Evolutionary conservation across 1,139 yeast genomes (phyloP), one percentile per base, ranked within the genome.

Genomic region (Nakaseomyces uthaithaninus): DNA sequence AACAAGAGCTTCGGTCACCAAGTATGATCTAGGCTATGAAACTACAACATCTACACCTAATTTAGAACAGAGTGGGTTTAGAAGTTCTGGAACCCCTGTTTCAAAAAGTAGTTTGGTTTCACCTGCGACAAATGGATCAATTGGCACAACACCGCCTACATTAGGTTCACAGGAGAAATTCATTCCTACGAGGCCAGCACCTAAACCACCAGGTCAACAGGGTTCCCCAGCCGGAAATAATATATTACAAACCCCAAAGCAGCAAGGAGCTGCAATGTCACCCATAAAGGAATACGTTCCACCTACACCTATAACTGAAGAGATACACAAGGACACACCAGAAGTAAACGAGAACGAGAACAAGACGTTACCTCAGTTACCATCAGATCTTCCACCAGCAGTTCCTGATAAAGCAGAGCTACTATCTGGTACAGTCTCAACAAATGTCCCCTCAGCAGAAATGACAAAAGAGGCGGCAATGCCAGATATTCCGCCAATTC

Each of bases 101-200:
- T 31, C 35, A 2, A 31, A 25, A 20, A 31, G 2, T 19, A 31
- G 35, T 31, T 3, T 20, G 9, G 25, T 20, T 10, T 31, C 35
- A 12, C 35, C 35, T 5, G 25, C 35, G 4, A 20, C 35, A 6
- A 12, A 14, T 20, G 10, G 17, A 19, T 19, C 25, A n/a, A 12
- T 31, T n/a, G 25, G 16, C 3, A 8, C 25, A 4, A 31, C 38
- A 7, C 35, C 35, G 12, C 35, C 35, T 12, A 17, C 33, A 3
- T 8, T 31, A 3, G 35, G 17, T n/a, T 4, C 25, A 10, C 35
- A 31, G 14, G 33, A 25, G 24, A 23, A 36, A n/a, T 77, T 73
- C 47, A 75, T 77, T 43, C 85, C 85, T 4, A 71, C 77, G 39
- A 65, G 85, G 45, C 84, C 85, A 0, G 83, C 86, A 0, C 86